Evolutionary conservation across 345 rosid genomes (phyloP).

Genomic region (Sonneratia alba): DNA sequence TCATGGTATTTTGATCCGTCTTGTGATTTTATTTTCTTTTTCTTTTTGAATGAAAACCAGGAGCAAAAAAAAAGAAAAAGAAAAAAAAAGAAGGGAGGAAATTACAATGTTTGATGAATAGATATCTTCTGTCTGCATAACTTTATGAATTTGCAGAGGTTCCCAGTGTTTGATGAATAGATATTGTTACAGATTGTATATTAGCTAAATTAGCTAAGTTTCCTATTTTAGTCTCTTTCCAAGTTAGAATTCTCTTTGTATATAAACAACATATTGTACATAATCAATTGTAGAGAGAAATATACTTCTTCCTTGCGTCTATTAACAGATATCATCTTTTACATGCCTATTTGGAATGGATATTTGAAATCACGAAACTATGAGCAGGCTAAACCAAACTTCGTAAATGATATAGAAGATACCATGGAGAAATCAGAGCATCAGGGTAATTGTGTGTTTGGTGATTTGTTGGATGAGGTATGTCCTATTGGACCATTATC

Average conservation of each 20-base stretch:
- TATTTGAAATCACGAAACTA: neutral
- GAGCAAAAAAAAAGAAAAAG: too few species aligned
- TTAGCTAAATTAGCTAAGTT: too few species aligned
- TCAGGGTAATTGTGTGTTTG: neutral
- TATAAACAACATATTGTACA: too few species aligned
- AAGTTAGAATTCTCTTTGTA: too few species aligned
- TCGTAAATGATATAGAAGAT: neutral
- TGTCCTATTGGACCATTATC: neutral
- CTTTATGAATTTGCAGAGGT: neutral
- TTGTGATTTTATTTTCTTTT: neutral
- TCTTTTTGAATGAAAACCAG: too few species aligned
- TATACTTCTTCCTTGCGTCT: too few species aligned
- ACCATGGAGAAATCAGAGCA: neutral
- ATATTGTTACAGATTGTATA: too few species aligned
- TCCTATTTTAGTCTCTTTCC: too few species aligned
- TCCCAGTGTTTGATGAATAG: neutral
- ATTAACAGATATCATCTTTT: neutral
- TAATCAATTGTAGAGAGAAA: too few species aligned
- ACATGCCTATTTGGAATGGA: neutral
- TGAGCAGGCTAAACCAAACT: neutral
- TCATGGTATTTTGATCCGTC: neutral
- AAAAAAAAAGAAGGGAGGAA: too few species aligned
- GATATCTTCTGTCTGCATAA: neutral
- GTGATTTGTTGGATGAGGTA: conserved; percentile 4
- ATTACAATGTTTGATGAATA: too few species aligned